Conservation (phyloP, 164 flowering plant species). For the Nymphaea thermarum region DNA sequence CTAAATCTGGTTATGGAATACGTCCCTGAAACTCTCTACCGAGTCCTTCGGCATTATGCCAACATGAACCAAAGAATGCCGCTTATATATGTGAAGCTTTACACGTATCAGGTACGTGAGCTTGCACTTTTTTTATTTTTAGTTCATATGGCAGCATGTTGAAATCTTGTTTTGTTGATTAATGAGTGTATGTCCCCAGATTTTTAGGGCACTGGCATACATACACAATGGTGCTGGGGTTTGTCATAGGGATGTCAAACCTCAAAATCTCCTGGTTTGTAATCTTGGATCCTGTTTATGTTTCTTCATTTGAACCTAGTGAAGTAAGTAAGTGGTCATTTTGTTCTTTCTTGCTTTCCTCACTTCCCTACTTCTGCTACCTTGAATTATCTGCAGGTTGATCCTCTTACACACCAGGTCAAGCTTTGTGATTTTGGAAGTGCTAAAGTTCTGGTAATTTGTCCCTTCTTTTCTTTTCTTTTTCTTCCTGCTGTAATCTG, state of each 20-base stretch:
- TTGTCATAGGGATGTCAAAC: slow-evolving; percentile 73
- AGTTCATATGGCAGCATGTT: not conserved
- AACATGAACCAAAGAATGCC: slow-evolving; percentile 85
- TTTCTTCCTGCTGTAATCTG: not conserved
- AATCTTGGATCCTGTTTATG: not conserved
- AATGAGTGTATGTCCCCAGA: slow-evolving; percentile 26
- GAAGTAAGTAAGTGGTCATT: not conserved
- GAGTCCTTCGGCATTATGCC: slow-evolving; percentile 68
- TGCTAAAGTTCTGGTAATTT: slow-evolving; percentile 43
- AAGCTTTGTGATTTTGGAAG: slow-evolving; percentile 62
- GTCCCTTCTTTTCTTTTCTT: slow-evolving; percentile 6
- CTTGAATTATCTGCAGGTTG: slow-evolving; percentile 24
- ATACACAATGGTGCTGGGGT: slow-evolving; percentile 57
- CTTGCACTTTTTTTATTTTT: not conserved
- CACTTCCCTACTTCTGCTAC: slow-evolving; percentile 1
- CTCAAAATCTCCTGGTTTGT: slow-evolving; percentile 86
- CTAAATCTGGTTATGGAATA: slow-evolving; percentile 93
- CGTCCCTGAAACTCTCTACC: slow-evolving; percentile 80
- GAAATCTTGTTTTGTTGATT: not conserved
- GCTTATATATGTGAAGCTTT: slow-evolving; percentile 80
- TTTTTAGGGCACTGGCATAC: slow-evolving; percentile 84
- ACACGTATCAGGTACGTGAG: slow-evolving; percentile 54
- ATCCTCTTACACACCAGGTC: slow-evolving; percentile 55
- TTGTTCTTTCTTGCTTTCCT: not conserved
- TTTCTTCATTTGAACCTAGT: not conserved